Conservation (phyloP, 768 basidiomycete genomes). For the Podaxis sp. region DNA sequence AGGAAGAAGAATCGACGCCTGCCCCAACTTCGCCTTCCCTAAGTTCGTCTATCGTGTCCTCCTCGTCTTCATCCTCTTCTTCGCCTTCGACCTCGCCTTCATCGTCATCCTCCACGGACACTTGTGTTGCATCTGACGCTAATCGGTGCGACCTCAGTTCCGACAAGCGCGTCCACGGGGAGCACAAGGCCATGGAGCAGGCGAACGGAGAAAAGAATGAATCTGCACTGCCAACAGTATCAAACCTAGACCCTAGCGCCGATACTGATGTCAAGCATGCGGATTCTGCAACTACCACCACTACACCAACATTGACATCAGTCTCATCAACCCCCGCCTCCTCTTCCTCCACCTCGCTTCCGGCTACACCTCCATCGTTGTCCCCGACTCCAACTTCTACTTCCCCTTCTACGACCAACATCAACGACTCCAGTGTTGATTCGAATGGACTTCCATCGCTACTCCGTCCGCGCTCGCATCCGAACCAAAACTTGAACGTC, state of each 20-base stretch:
- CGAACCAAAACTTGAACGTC: slow-evolving; percentile 31
- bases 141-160: neutral
- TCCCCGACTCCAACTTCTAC: slow-evolving; percentile 7
- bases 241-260: neutral
- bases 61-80: slow-evolving; percentile 10
- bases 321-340: slow-evolving; percentile 35
- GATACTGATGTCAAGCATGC: neutral
- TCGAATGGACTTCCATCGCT: slow-evolving; percentile 16
- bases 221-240: neutral
- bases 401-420: slow-evolving; percentile 1
- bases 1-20: slow-evolving; percentile 3
- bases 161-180: neutral
- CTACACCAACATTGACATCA: slow-evolving; percentile 9
- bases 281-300: neutral
- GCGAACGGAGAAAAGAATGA: neutral
- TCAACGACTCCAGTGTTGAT: neutral
- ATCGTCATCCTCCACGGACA: slow-evolving; percentile 8
- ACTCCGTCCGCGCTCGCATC: slow-evolving; percentile 6
- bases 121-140: slow-evolving; percentile 5
- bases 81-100: slow-evolving; percentile 18
- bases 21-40: neutral
- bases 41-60: slow-evolving; percentile 14
- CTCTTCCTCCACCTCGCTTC: slow-evolving; percentile 40
- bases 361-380: slow-evolving; percentile 36
- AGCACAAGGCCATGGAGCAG: neutral